These are phyloP conservation scores for Xylariaceae sp. DNA, from an alignment of 2,329 filamentous ascomycete species.

Conservation along the genomic window DNA sequence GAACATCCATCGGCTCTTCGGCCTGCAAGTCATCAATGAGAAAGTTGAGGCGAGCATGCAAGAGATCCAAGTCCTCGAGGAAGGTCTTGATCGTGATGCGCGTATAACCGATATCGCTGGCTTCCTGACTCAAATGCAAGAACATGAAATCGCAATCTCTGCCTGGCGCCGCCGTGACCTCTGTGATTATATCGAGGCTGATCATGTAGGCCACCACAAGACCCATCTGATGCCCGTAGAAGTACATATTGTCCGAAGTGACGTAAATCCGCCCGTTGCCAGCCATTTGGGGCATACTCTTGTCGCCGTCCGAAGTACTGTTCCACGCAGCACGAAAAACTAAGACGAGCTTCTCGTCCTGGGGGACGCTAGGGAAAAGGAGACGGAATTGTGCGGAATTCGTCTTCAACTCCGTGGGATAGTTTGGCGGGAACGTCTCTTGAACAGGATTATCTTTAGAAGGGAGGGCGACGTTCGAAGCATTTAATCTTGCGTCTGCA, in stretches of 20 bases:
- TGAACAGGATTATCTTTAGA: slow-evolving; percentile 31
- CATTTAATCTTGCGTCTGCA: slow-evolving; percentile 34
- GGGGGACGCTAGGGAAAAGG: slow-evolving; percentile 74
- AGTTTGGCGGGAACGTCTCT: slow-evolving; percentile 64
- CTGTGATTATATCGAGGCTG: slow-evolving; percentile 68
- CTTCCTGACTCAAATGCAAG: slow-evolving; percentile 64
- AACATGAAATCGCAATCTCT: slow-evolving; percentile 91
- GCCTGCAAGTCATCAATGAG: slow-evolving; percentile 74
- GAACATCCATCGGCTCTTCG: slow-evolving; percentile 61
- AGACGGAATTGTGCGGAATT: slow-evolving; percentile 93
- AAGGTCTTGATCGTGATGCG: slow-evolving; percentile 88
- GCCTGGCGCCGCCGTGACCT: slow-evolving; percentile 85
- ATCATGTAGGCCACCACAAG: slow-evolving; percentile 79
- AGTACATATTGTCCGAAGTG: slow-evolving; percentile 82
- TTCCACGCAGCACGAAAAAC: slow-evolving; percentile 90
- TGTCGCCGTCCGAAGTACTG: slow-evolving; percentile 43
- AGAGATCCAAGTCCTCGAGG: slow-evolving; percentile 74
- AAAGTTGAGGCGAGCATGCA: slow-evolving; percentile 79
- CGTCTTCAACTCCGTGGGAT: slow-evolving; percentile 73
- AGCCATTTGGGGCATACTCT: slow-evolving; percentile 48
- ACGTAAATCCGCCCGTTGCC: slow-evolving; percentile 75
- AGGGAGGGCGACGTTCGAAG: slow-evolving; percentile 26
- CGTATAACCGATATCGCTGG: slow-evolving; percentile 58
- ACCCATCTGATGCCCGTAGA: slow-evolving; percentile 92
- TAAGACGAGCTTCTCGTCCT: slow-evolving; percentile 76